These are phyloP conservation scores for Phytophthora hybrid DNA, from an alignment of 352 stramenopile species.

Conservation along the genomic window DNA sequence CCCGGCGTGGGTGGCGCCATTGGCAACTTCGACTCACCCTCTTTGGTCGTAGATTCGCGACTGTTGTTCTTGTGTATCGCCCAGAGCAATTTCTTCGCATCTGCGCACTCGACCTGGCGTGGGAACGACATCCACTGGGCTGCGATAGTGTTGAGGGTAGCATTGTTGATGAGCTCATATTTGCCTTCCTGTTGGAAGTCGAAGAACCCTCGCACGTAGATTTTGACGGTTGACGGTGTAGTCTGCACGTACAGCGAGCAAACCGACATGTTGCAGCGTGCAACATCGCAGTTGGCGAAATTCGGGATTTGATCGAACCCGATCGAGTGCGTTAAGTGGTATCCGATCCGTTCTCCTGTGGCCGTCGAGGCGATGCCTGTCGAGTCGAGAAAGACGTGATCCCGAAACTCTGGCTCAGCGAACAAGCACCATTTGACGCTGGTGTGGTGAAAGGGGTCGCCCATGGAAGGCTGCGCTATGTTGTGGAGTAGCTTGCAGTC, in stretches of 20 bases:
- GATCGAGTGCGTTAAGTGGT: constrained; percentile 54
- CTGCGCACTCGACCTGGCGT: constrained; percentile 34
- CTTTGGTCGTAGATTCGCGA: constrained; percentile 16
- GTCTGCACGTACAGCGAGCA: constrained; percentile 33
- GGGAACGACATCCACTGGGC: constrained; percentile 28
- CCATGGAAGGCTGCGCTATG: constrained; percentile 15
- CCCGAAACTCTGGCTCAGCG: constrained; percentile 32
- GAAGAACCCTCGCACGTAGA: constrained; percentile 45
- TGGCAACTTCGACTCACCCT: constrained; percentile 9
- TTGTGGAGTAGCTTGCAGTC: constrained; percentile 38
- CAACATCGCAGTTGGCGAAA: constrained; percentile 22
- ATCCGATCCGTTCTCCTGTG: constrained; percentile 45
- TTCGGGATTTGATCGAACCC: constrained; percentile 27
- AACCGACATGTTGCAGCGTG: constrained; percentile 31
- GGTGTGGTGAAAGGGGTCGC: constrained; percentile 48
- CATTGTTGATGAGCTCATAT: constrained; percentile 26
- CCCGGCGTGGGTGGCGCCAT: constrained; percentile 11
- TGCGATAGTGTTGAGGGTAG: constrained; percentile 24
- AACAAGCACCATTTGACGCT: constrained; percentile 46
- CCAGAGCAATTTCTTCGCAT: constrained; percentile 44
- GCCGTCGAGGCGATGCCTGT: constrained; percentile 34
- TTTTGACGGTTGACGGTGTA: constrained; percentile 1
- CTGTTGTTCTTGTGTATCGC: constrained; percentile 21
- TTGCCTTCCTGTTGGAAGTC: constrained; percentile 27
- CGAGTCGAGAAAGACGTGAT: constrained; percentile 57